Conservation (phyloP, 2,329 filamentous ascomycete species). For the Phyllosticta citriasiana region DNA sequence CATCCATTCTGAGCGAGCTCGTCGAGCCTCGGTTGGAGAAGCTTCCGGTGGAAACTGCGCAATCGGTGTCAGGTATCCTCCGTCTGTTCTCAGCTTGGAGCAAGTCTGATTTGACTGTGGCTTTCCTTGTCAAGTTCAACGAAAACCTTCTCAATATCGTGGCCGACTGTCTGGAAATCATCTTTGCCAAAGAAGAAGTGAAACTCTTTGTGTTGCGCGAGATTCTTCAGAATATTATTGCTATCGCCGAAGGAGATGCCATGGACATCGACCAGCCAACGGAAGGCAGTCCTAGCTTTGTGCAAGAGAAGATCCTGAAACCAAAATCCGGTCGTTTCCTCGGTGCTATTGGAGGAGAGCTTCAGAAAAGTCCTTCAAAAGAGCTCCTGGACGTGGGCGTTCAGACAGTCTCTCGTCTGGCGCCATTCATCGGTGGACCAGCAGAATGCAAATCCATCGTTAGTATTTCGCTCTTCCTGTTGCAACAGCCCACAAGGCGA, state of each 20-base stretch:
- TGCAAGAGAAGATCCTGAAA: conserved; percentile 51
- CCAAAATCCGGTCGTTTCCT: conserved; percentile 60
- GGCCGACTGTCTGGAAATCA: conserved; percentile 59
- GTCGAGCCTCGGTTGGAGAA: conserved; percentile 68
- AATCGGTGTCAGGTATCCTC: conserved; percentile 76
- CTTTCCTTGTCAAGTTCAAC: conserved; percentile 59
- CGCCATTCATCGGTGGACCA: conserved; percentile 35
- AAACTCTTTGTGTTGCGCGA: conserved; percentile 67
- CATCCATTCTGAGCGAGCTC: conserved; percentile 61
- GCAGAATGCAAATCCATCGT: conserved; percentile 65
- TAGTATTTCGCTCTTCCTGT: conserved; percentile 67
- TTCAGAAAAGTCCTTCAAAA: conserved; percentile 54
- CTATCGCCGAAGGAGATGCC: conserved; percentile 42
- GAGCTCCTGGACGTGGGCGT: conserved; percentile 72
- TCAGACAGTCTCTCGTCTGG: conserved; percentile 61
- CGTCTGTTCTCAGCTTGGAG: conserved; percentile 77
- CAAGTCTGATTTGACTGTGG: conserved; percentile 51
- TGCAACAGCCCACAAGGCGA: conserved; percentile 73
- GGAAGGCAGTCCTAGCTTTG: conserved; percentile 11
- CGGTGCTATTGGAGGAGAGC: conserved; percentile 37
- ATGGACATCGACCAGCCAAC: conserved; percentile 39
- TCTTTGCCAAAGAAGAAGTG: conserved; percentile 76
- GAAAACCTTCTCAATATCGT: conserved; percentile 54
- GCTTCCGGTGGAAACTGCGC: conserved; percentile 74
- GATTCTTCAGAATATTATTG: conserved; percentile 50